A percentile compares a stretch with the other conserved stretches of the same genome.
phyloP scores from a whole-genome alignment of 805 yeast species.

The Metschnikowia proteae region DNA sequence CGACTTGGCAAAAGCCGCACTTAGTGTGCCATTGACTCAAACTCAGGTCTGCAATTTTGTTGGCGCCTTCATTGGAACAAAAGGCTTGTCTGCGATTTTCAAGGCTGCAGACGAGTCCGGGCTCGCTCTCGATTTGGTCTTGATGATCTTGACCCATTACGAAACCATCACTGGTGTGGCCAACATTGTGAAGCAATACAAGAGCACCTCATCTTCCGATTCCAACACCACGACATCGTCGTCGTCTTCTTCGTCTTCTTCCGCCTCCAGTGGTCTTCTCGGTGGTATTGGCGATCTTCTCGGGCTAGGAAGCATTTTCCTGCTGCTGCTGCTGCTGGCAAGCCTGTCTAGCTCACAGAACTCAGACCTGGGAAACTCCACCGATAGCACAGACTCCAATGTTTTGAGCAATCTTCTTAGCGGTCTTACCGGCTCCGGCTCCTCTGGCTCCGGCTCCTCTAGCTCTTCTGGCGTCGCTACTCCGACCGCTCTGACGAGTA shows the following conservation, averaged over 20 bases:
- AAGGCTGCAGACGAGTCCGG: constrained; percentile 25
- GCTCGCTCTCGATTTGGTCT: constrained; percentile 25
- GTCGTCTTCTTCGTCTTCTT: neutral
- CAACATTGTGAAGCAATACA: constrained; percentile 13
- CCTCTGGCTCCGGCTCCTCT: neutral
- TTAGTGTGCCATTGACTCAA: constrained; percentile 24
- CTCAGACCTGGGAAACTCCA: neutral
- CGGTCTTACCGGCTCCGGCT: neutral
- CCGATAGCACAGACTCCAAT: neutral
- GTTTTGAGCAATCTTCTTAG: neutral
- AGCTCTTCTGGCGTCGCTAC: constrained; percentile 6
- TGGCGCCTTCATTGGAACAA: constrained; percentile 21
- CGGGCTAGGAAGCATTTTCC: constrained; percentile 3
- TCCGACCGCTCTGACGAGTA: neutral
- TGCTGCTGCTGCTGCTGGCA: neutral
- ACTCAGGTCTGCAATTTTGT: constrained; percentile 22
- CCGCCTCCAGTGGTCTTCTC: constrained; percentile 5
- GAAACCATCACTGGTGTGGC: constrained; percentile 18
- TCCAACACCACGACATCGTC: neutral
- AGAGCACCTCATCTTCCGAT: constrained; percentile 1
- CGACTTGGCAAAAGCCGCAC: constrained; percentile 20
- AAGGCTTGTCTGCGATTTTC: constrained; percentile 22
- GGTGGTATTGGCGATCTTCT: constrained; percentile 8
- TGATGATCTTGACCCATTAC: constrained; percentile 19
- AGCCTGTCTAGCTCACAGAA: neutral